phyloP scores from a whole-genome alignment of 202 grass and related monocot species.

The Eragrostis tef region DNA sequence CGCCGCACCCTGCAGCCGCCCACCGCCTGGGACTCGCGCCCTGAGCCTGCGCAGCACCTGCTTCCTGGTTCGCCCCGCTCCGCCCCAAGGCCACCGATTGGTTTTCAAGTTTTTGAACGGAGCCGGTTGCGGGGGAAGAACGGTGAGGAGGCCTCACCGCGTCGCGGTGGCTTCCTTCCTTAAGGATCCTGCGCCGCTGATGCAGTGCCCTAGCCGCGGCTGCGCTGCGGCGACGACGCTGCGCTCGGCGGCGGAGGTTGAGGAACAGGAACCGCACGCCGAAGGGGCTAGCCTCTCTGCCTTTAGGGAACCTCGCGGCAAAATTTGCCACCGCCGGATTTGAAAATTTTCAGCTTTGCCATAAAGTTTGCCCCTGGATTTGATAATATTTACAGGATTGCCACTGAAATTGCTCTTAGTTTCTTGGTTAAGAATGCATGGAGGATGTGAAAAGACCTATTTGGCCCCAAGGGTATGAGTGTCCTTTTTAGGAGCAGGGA shows the following conservation, averaged over 20 bases:
- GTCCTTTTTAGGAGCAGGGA: too few relatives aligned
- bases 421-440: not conserved
- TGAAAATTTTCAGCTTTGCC: conserved; percentile 49
- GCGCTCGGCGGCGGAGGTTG: not conserved
- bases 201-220: not conserved
- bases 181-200: not conserved
- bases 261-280: not conserved
- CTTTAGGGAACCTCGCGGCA: conserved; percentile 17
- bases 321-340: conserved; percentile 30
- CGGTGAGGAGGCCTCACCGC: too few relatives aligned
- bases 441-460: not conserved
- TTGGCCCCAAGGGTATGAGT: not conserved
- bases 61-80: too few relatives aligned
- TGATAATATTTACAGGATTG: not conserved
- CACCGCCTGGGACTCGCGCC: too few relatives aligned
- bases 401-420: not conserved
- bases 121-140: too few relatives aligned
- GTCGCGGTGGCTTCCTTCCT: too few relatives aligned
- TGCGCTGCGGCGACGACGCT: not conserved
- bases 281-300: not conserved
- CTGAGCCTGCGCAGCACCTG: too few relatives aligned
- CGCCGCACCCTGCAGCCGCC: too few relatives aligned
- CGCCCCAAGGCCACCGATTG: too few relatives aligned
- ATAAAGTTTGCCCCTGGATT: conserved; percentile 27
- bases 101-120: too few relatives aligned